These are phyloP conservation scores for Cytospora piceicola DNA, from an alignment of 2,329 filamentous ascomycete genomes.

Conservation along the genomic window DNA sequence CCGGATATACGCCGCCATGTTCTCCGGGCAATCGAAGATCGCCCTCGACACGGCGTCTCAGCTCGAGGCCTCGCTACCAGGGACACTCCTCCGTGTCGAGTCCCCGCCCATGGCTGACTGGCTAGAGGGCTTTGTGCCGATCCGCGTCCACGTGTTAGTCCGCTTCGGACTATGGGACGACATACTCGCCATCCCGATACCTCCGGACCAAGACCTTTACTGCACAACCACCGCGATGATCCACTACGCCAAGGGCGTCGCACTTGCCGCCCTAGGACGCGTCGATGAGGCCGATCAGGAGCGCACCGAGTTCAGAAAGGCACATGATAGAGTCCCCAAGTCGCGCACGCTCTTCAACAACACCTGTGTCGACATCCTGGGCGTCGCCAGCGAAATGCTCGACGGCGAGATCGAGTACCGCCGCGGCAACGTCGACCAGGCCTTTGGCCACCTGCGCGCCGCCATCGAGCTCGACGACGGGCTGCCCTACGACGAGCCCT, in stretches of 20 bases:
- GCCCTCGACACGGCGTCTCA: conserved; percentile 63
- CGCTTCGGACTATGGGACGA: conserved; percentile 76
- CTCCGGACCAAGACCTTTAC: conserved; percentile 63
- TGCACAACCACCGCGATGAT: conserved; percentile 70
- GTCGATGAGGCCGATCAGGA: conserved; percentile 59
- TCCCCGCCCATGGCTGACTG: conserved; percentile 79
- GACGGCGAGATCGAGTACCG: conserved; percentile 77
- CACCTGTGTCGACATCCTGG: conserved; percentile 64
- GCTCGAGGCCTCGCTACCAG: conserved; percentile 66
- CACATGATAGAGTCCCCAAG: conserved; percentile 55
- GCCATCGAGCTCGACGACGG: conserved; percentile 64
- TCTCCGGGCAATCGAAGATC: conserved; percentile 66
- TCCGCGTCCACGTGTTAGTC: conserved; percentile 70
- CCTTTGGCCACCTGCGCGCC: conserved; percentile 61
- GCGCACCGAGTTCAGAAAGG: conserved; percentile 54
- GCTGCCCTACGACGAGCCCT: conserved; percentile 73
- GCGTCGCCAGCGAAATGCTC: conserved; percentile 68
- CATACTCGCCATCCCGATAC: conserved; percentile 59
- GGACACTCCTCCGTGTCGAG: conserved; percentile 64
- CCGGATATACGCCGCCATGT: conserved; percentile 77
- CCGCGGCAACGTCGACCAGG: conserved; percentile 57
- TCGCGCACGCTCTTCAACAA: conserved; percentile 73
- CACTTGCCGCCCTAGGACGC: conserved; percentile 61
- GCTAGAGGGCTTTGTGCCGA: conserved; percentile 71
- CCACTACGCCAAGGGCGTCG: conserved; percentile 71